A percentile compares a stretch with the other conserved stretches of the same genome.
Evolutionary conservation across 331 rosid genomes (phyloP).

Genomic region (Pyrus hybrid): DNA sequence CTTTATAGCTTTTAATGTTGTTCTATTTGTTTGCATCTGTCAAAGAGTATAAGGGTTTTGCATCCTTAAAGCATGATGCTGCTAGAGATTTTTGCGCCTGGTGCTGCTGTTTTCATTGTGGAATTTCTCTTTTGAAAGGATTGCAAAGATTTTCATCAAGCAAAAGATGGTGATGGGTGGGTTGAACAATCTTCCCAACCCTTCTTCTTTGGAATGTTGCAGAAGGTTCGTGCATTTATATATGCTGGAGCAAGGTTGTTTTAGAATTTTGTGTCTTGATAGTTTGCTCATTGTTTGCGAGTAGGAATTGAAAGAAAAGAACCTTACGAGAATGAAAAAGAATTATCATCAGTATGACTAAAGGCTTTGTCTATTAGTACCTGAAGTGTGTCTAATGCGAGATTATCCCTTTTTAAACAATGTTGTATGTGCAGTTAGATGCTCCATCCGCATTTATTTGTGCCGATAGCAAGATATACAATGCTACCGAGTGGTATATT

Average conservation of each 20-base stretch:
- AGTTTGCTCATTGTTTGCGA: too few relatives aligned
- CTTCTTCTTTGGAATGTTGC: constrained; percentile 80
- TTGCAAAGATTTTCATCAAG: constrained; percentile 93
- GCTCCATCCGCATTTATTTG: constrained; percentile 75
- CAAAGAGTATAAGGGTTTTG: neutral
- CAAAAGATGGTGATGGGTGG: constrained; percentile 99
- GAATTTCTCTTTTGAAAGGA: constrained; percentile 50
- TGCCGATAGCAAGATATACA: constrained; percentile 80
- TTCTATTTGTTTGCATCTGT: constrained; percentile 17
- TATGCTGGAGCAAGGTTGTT: neutral
- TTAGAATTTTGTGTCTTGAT: neutral
- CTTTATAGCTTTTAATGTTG: neutral
- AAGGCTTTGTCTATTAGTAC: neutral
- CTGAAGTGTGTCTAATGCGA: neutral
- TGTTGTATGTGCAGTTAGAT: constrained; percentile 49
- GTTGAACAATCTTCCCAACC: constrained; percentile 96
- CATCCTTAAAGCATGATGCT: neutral
- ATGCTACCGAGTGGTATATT: constrained; percentile 95
- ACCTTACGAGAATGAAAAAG: too few relatives aligned
- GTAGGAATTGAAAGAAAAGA: too few relatives aligned
- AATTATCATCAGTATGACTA: neutral
- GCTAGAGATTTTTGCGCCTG: constrained; percentile 1
- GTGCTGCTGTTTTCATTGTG: constrained; percentile 20
- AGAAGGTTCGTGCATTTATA: constrained; percentile 53
- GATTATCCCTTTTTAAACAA: constrained; percentile 5